phyloP scores from a whole-genome alignment of 495 filamentous ascomycete species.

The Chaetomidium leptoderma region DNA sequence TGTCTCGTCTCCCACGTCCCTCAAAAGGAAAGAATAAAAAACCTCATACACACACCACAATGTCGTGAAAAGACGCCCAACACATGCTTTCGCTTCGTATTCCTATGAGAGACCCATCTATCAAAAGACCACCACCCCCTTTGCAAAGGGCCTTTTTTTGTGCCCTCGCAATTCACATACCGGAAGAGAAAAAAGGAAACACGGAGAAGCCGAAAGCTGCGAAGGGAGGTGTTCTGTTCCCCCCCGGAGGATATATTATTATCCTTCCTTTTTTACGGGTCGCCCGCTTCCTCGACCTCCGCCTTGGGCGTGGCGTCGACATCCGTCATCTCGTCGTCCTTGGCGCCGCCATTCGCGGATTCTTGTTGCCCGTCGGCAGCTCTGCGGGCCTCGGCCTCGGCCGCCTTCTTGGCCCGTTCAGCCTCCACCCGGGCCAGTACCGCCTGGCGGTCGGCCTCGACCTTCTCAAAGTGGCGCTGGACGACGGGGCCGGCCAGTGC shows the following conservation, averaged over 20 bases:
- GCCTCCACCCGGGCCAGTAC: slow-evolving; percentile 73
- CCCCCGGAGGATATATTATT: slow-evolving; percentile 2
- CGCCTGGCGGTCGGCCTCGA: slow-evolving; percentile 81
- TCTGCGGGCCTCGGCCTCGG: slow-evolving; percentile 58
- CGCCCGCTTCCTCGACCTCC: slow-evolving; percentile 37
- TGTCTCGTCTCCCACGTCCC: neutral
- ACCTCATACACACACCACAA: neutral
- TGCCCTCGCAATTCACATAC: slow-evolving; percentile 9
- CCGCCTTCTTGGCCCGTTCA: slow-evolving; percentile 71
- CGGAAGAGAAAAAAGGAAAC: slow-evolving; percentile 3
- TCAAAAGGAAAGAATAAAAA: neutral
- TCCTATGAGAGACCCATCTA: slow-evolving; percentile 21
- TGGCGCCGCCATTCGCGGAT: slow-evolving; percentile 32
- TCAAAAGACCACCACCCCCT: slow-evolving; percentile 28
- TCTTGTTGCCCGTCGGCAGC: slow-evolving; percentile 38
- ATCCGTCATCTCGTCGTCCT: slow-evolving; percentile 57
- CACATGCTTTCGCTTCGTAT: slow-evolving; percentile 26
- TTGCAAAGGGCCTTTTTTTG: slow-evolving; percentile 9
- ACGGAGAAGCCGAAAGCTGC: neutral
- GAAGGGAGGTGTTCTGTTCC: neutral
- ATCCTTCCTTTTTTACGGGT: slow-evolving; percentile 18
- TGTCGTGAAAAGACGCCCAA: slow-evolving; percentile 21
- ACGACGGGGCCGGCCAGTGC: slow-evolving; percentile 85
- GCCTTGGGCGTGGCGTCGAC: slow-evolving; percentile 46
- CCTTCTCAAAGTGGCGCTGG: slow-evolving; percentile 91